These are phyloP conservation scores for Fusarium piperis DNA, from an alignment of 2,329 filamentous ascomycete genomes.

Conservation along the genomic window DNA sequence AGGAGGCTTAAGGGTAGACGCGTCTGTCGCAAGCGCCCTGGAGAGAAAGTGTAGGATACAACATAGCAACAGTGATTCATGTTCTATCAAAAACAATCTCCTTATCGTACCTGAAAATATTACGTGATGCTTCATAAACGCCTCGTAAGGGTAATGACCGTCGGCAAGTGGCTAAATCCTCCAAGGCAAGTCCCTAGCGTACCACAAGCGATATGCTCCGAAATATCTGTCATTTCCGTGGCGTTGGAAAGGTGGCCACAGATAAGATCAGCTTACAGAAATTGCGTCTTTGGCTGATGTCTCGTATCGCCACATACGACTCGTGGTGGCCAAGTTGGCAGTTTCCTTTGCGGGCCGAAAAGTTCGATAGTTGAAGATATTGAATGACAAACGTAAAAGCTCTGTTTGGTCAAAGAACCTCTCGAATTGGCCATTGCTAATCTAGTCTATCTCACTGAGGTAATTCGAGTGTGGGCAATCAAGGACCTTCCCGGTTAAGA, in stretches of 20 bases:
- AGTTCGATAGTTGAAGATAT: constrained; percentile 3
- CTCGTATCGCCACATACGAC: not conserved
- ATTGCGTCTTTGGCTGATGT: not conserved
- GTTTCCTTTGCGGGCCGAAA: not conserved
- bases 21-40: not conserved
- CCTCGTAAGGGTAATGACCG: not conserved
- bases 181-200: not conserved
- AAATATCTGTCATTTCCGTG: constrained; percentile 1
- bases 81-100: not conserved
- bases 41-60: not conserved
- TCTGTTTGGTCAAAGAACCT: constrained; percentile 2
- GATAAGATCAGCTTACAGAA: not conserved
- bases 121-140: not conserved
- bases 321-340: not conserved
- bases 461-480: not conserved
- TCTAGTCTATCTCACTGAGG: constrained; percentile 11
- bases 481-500: constrained; percentile 30
- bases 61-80: not conserved
- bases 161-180: not conserved
- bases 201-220: not conserved
- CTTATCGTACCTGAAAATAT: not conserved
- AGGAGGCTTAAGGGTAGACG: not conserved
- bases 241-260: not conserved
- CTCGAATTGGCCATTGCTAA: constrained; percentile 10
- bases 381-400: constrained; percentile 6